A percentile compares a stretch with the other conserved stretches of the same genome.
Conservation (phyloP, 495 filamentous ascomycete genomes). For the Neurospora hispaniola region DNA sequence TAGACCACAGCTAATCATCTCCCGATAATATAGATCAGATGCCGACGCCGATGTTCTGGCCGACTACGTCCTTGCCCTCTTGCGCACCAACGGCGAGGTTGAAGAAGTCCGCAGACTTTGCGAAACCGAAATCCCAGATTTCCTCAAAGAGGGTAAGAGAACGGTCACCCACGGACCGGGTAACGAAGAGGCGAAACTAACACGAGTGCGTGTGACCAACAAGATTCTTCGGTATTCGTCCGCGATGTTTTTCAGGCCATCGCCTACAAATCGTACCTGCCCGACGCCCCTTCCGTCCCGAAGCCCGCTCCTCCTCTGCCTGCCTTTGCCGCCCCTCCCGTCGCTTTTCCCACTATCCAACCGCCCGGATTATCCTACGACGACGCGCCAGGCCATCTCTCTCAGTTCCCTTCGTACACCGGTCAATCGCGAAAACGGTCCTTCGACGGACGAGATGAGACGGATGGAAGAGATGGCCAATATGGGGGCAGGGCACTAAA, state of each 20-base stretch:
- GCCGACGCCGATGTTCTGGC: slow-evolving; percentile 92
- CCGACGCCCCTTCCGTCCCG: slow-evolving; percentile 38
- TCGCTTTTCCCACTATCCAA: slow-evolving; percentile 2
- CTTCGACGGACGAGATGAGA: slow-evolving; percentile 25
- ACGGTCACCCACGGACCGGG: background rate
- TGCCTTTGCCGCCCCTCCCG: slow-evolving; percentile 12
- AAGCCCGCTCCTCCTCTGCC: slow-evolving; percentile 13
- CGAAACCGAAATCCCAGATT: slow-evolving; percentile 73
- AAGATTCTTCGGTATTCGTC: slow-evolving; percentile 70
- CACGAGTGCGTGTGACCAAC: background rate
- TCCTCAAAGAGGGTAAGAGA: slow-evolving; percentile 66
- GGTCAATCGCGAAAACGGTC: slow-evolving; percentile 18
- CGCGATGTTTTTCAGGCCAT: slow-evolving; percentile 72
- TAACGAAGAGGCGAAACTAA: background rate
- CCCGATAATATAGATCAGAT: slow-evolving; percentile 57
- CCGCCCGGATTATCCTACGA: slow-evolving; percentile 16
- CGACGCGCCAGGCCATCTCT: slow-evolving; percentile 7
- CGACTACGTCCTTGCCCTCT: slow-evolving; percentile 88
- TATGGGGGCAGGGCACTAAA: slow-evolving; percentile 50
- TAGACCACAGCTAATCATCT: background rate
- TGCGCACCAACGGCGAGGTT: slow-evolving; percentile 68
- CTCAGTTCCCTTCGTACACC: slow-evolving; percentile 1
- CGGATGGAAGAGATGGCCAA: slow-evolving; percentile 24
- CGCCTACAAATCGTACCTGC: slow-evolving; percentile 50
- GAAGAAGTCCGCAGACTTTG: slow-evolving; percentile 63